Evolutionary conservation across 306 rosid genomes (phyloP), one percentile per base, ranked within the genome.

Genomic region (Quercus robur): DNA sequence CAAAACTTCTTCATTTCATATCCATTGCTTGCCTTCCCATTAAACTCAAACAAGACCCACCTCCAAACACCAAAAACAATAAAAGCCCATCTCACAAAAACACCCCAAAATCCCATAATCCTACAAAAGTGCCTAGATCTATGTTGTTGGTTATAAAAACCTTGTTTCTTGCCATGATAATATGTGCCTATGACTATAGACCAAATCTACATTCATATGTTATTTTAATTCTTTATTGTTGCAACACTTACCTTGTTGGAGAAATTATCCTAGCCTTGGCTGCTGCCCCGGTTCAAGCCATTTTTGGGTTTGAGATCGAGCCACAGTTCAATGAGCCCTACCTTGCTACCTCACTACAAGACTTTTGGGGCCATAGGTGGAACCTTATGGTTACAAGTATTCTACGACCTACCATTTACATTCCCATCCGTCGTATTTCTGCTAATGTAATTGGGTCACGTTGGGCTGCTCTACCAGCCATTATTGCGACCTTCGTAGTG

Each of bases 351-450:
- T 93, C 99, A 0, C 92, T 95, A 8, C 97, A 88, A 62, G 94
- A 95, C 68, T 95, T 95, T 7, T 95, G 97, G 98, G 93, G 98
- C 12, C 91, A 82, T 2, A 77, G 98, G 55, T 95, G 94, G 99
- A 95, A 95, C 56, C 96, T 91, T 49, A 85, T 87, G 92, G 94
- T 90, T 41, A 62, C 97, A 0, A 63, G 79, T 77, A 84, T 87
- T 18, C 86, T 93, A 28, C 89, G 90, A 8, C 89, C 86, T 9
- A 58, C 87, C 18, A 74, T 88, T 1, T 93, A 87, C 78, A 12
- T 73, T 0, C 97, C 97, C 0, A 15, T 77, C 0, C 69, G 84
- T 0, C 15, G 26, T 25, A 1, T 80, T 0, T 41, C 18, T 0
- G 26, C 19, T 0, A 17, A 4, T 1, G 0, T 77, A 0, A 8